phyloP scores from a whole-genome alignment of 306 rosid genomes.

The Vachellia pachyceras region DNA sequence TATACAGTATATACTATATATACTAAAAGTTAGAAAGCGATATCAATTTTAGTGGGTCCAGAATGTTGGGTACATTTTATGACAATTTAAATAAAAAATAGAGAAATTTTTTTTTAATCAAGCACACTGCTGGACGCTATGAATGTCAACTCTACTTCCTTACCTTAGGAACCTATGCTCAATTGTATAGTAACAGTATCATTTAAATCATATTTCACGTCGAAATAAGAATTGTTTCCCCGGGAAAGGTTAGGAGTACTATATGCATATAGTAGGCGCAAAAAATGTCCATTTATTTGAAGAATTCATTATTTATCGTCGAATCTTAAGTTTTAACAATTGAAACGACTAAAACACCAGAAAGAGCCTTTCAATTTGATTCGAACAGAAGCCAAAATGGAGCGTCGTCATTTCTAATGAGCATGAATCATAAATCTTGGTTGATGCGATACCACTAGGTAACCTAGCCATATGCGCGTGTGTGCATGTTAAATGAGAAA shows the following conservation, averaged over 20 bases:
- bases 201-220: not conserved
- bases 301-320: not conserved
- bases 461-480: not conserved
- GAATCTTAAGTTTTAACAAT: not conserved
- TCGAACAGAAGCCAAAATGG: no score
- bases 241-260: not conserved
- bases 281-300: no score
- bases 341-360: not conserved
- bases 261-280: no score
- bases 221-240: not conserved
- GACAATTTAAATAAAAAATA: constrained; percentile 28
- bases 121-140: constrained; percentile 20
- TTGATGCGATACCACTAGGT: not conserved
- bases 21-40: not conserved
- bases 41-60: constrained; percentile 3
- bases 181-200: not conserved
- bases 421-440: not conserved
- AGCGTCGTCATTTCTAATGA: no score
- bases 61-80: constrained; percentile 15
- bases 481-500: not conserved
- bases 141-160: constrained; percentile 13
- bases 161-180: not conserved
- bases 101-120: not conserved
- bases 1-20: not conserved
- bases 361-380: no score